Base-by-base conservation (phyloP, 306 rosid genomes). In the Coriaria nepalensis region DNA sequence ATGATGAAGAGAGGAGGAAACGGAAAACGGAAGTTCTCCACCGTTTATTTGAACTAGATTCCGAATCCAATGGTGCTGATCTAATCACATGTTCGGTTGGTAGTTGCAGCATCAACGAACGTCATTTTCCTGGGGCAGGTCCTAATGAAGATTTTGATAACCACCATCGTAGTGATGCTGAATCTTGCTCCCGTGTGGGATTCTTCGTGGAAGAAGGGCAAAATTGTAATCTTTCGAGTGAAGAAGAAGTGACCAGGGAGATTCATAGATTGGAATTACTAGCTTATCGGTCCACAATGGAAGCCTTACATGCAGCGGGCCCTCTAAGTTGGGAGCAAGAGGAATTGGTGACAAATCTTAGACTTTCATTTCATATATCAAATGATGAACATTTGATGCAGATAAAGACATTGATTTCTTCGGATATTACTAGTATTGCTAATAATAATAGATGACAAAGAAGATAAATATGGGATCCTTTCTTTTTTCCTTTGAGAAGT, bases 301-400 rank as follows among this genome's bases (percentile, higher is more conserved):
- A 73, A 66, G 96, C 93, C 67, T 70, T 92, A 72, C 78, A 77
- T 78, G 96, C 96, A 40, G 79, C 86, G 33, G 99, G 99, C 61
- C 94, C 99, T 57, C 66, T 92, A 72, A 82, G 96, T 74, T 92
- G 99, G 99, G 99, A 92, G 64, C 78, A 75, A 57, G 99, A 86
- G 73, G 82, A 74, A 65, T 65, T 92, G 76, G 72, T 92, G 68
- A 92, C 99, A 54, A 83, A 86, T 75, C 96, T 92, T 52, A 96
- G 99, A 20, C 85, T 86, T 59, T 78, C 80, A 0, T 96, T 92
- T 66, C 80, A 82, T 73, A 92, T 92, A 75, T 82, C 99, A 55
- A 79, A 82, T 5, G 96, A 92, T 57, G 99, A 92, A 72, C 94
- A 92, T 73, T 80, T 82, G 73, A 63, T 70, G 73, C 86, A 82